These are phyloP conservation scores for Suhomyces maxii DNA, from an alignment of 1,139 yeast genomes.

Conservation along the genomic window DNA sequence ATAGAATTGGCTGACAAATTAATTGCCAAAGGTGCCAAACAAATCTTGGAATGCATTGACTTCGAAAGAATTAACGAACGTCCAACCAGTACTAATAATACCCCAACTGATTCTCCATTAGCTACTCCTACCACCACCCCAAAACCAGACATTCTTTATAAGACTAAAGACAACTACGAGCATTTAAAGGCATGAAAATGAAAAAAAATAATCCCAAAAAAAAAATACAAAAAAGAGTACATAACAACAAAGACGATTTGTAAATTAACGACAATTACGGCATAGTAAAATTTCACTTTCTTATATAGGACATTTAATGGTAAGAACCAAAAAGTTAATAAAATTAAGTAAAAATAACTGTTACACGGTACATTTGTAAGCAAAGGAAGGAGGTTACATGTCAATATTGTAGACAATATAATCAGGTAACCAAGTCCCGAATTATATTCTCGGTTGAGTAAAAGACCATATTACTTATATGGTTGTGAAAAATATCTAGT, in stretches of 20 bases:
- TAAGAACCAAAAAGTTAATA: neutral
- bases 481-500: too few relatives aligned
- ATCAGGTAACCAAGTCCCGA: too few relatives aligned
- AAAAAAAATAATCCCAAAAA: too few relatives aligned
- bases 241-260: neutral
- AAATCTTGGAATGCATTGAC: constrained; percentile 77
- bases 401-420: too few relatives aligned
- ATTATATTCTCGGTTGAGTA: too few relatives aligned
- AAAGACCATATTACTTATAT: too few relatives aligned
- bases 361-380: too few relatives aligned
- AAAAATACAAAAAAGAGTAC: too few relatives aligned
- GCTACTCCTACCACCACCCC: constrained; percentile 7
- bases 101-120: constrained; percentile 10
- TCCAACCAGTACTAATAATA: constrained; percentile 20
- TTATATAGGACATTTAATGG: neutral
- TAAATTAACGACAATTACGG: neutral
- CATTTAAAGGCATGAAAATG: neutral
- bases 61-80: constrained; percentile 58
- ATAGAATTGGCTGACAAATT: constrained; percentile 64
- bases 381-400: too few relatives aligned
- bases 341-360: too few relatives aligned
- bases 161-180: neutral
- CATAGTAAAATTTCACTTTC: neutral
- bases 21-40: constrained; percentile 76
- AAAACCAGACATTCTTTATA: neutral